Percentiles rank a stretch among this genome's conserved stretches.
phyloP scores from a whole-genome alignment of 208 protist species.

The Jaenimonas drosophilae region DNA sequence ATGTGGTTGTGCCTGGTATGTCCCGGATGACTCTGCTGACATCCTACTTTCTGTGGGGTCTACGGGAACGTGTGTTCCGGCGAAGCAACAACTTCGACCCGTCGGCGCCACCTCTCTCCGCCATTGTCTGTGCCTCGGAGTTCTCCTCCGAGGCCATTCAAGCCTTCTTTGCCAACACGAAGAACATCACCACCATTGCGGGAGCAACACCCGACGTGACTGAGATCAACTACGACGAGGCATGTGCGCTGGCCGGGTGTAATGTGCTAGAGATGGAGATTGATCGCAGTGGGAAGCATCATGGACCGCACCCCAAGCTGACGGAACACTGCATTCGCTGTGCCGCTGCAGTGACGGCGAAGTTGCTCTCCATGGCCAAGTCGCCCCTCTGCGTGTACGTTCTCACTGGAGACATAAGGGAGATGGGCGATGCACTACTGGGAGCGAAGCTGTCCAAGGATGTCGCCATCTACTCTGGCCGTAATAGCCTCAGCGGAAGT shows the following conservation, averaged over 20 bases:
- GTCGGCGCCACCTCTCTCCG: constrained; percentile 18
- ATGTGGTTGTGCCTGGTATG: constrained; percentile 64
- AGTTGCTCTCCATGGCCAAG: constrained; percentile 20
- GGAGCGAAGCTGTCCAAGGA: constrained; percentile 21
- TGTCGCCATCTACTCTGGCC: constrained; percentile 49
- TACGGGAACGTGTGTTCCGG: constrained; percentile 51
- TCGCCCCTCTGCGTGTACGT: constrained; percentile 59
- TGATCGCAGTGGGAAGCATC: constrained; percentile 41
- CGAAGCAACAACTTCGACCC: constrained; percentile 30
- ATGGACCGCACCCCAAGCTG: constrained; percentile 43
- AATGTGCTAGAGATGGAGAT: constrained; percentile 69
- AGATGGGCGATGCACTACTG: constrained; percentile 41
- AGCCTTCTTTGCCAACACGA: constrained; percentile 29
- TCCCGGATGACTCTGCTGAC: constrained; percentile 46
- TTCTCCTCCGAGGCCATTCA: constrained; percentile 17
- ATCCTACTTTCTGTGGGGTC: constrained; percentile 48
- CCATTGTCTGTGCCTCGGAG: constrained; percentile 30
- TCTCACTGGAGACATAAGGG: constrained; percentile 48
- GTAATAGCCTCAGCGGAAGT: too few relatives aligned
- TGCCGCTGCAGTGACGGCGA: constrained; percentile 30
- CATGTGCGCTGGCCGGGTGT: constrained; percentile 46
- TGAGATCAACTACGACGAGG: constrained; percentile 69
- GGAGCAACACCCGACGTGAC: constrained; percentile 12
- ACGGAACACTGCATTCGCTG: constrained; percentile 44
- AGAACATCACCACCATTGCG: constrained; percentile 7